These are phyloP conservation scores for Zea luxurians DNA, from an alignment of 176 grass and related monocot species.

Conservation along the genomic window DNA sequence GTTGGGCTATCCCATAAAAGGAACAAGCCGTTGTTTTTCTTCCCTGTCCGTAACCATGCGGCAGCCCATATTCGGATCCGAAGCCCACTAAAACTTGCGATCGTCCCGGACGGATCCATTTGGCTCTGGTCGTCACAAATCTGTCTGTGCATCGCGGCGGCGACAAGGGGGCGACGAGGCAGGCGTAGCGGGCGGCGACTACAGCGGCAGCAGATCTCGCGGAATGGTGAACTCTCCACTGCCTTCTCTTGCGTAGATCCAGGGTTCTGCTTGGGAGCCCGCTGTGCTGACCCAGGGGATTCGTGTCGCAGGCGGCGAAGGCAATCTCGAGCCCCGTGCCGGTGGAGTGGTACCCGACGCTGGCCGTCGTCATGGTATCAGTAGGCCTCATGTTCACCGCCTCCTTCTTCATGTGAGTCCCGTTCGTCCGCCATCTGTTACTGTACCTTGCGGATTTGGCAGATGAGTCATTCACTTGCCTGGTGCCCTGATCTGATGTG, in stretches of 20 bases:
- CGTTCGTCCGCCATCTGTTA: not conserved
- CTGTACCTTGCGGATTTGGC: not conserved
- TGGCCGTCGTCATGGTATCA: slow-evolving; percentile 66
- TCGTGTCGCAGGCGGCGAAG: slow-evolving; percentile 65
- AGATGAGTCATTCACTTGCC: not conserved
- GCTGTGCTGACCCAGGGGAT: not conserved
- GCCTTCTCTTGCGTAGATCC: not conserved
- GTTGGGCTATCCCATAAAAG: too few relatives aligned
- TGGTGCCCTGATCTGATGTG: not conserved
- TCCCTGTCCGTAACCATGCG: not conserved
- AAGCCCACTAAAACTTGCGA: not conserved
- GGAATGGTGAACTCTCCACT: slow-evolving; percentile 32
- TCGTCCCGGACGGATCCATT: not conserved
- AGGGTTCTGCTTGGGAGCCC: not conserved
- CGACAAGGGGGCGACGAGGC: not conserved
- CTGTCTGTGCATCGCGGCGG: slow-evolving; percentile 11
- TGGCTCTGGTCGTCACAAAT: not conserved
- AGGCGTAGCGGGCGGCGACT: slow-evolving; percentile 6
- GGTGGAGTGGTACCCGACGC: slow-evolving; percentile 76
- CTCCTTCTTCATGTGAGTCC: slow-evolving; percentile 88
- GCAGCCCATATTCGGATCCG: not conserved
- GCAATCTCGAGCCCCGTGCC: slow-evolving; percentile 86
- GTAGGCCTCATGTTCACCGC: slow-evolving; percentile 79
- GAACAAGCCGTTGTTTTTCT: too few relatives aligned
- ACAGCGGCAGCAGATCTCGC: slow-evolving; percentile 36